Evolutionary conservation across 148 eudicot species (phyloP), one percentile per base, ranked within the genome.

Genomic region (Amaranthus palmeri): DNA sequence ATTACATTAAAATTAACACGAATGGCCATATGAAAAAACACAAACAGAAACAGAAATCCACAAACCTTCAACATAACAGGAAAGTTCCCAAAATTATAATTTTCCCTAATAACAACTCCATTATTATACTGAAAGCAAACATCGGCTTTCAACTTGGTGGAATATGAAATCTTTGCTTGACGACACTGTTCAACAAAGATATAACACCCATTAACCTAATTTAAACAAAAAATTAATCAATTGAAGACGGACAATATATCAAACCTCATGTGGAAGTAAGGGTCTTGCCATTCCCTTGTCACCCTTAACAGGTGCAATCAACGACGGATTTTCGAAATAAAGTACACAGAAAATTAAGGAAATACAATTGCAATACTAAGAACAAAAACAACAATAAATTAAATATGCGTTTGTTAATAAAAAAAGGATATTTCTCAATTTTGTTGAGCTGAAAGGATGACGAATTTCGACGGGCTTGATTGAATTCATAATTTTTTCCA

Each of bases 61-160:
- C 81, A 59, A 69, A 89, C 98, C 98, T 83, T 91, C 63, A 95
- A 74, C 98, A 95, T 91, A 42, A 95, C 73, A 57, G 98, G 98
- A 52, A 95, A 85, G 63, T 79, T 85, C 47, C 98, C 97, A 76
- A 95, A 81, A 72, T 74, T 70, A 48, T 85, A 68, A 48, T 64
- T 82, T 44, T 95, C 89, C 74, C 85, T 78, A 8, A 88, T 74
- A 49, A 65, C 63, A 43, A 72, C 67, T 61, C 89, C 88, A 60
- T 86, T 81, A 68, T 82, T 76, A 54, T 83, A 91, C 74, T 89
- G 96, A 73, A 91, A 84, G 74, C 81, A 79, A 48, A 95, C 77
- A 11, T 88, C 84, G 12, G 80, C 85, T 53, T 49, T 17, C 54
- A 95, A 84, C 77, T 78, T 90, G 76, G 93, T 96, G 3, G 81